Percentiles rank a stretch among this genome's conserved stretches.
Conservation (phyloP, 768 basidiomycete genomes). For the Hericium erinaceus region DNA sequence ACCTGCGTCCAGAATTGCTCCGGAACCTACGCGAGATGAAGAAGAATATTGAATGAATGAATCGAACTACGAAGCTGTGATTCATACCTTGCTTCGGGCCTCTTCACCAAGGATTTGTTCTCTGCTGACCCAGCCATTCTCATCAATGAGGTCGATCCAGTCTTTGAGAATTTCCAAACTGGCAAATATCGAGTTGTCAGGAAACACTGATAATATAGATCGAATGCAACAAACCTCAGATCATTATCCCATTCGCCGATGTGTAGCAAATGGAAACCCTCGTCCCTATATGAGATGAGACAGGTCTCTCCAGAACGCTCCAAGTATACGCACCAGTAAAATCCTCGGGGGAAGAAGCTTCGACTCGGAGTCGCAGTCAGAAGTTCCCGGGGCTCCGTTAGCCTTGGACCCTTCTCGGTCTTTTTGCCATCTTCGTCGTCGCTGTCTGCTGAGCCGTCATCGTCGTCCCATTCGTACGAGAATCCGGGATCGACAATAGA, state of each 20-base stretch:
- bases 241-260: constrained; percentile 93
- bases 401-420: constrained; percentile 40
- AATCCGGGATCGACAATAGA: constrained; percentile 82
- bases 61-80: background rate
- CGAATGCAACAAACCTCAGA: constrained; percentile 40
- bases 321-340: constrained; percentile 65
- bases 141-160: constrained; percentile 88
- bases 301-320: background rate
- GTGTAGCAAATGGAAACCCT: constrained; percentile 90
- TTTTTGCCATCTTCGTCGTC: constrained; percentile 33
- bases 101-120: constrained; percentile 97
- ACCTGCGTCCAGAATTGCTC: constrained; percentile 88
- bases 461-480: constrained; percentile 87
- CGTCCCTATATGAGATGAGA: constrained; percentile 56
- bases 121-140: constrained; percentile 91
- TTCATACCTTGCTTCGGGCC: constrained; percentile 77
- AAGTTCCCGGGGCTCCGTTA: constrained; percentile 69
- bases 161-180: constrained; percentile 84
- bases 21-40: constrained; percentile 50
- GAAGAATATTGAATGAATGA: background rate
- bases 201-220: background rate
- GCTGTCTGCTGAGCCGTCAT: constrained; percentile 35
- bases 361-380: constrained; percentile 92
- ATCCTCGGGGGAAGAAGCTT: constrained; percentile 95
- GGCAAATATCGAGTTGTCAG: background rate